Evolutionary conservation across 169 alveolate genomes (phyloP), one percentile per base, ranked within the genome.

Genomic region (Eimeria praecox): DNA sequence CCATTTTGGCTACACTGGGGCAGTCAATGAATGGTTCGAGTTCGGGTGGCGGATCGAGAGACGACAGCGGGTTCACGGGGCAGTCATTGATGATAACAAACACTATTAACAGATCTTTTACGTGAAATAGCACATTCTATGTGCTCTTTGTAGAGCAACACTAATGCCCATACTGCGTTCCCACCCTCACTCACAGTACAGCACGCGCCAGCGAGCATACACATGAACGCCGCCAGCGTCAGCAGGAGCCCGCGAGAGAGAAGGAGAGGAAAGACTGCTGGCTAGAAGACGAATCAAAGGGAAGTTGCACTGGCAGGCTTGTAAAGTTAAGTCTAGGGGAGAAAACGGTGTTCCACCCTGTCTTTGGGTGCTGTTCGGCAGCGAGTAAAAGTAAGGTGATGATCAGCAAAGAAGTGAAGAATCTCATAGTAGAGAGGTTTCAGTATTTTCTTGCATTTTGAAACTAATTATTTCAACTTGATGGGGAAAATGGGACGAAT

Each of bases 1-100:
- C 66, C 94, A 87, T 87, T n/a, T 78, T 46, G 33, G 38, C 83
- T 5, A 38, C 83, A 18, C 52, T 24, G 22, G 49, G 4, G 83
- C 83, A 35, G 33, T 35, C 83, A n/a, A 38, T 16, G 52, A 38
- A 73, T 73, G 40, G 0, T n/a, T 73, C 54, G 49, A 16, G 52
- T 38, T 18, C 44, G 44, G 14, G 46, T 24, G 18, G 78, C 27
- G 44, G 78, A 30, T 66, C 78, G 44, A 33, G 78, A n/a, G 38
- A 20, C 22, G 4, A 33, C 54, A 20, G 83, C 49, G 38, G 83
- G 83, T 20, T 73, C 83, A 73, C 16, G 22, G 8, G 18, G 3
- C 83, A 49, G 22, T 38, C 4, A 73, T 38, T 22, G 33, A 0
- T 73, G 42, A 5, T 0, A 4, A 73, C 35, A 38, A 38, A 73